Percentiles rank a stretch among this genome's conserved stretches.
phyloP scores from a whole-genome alignment of 169 alveolate species.

The Cytauxzoon felis region DNA sequence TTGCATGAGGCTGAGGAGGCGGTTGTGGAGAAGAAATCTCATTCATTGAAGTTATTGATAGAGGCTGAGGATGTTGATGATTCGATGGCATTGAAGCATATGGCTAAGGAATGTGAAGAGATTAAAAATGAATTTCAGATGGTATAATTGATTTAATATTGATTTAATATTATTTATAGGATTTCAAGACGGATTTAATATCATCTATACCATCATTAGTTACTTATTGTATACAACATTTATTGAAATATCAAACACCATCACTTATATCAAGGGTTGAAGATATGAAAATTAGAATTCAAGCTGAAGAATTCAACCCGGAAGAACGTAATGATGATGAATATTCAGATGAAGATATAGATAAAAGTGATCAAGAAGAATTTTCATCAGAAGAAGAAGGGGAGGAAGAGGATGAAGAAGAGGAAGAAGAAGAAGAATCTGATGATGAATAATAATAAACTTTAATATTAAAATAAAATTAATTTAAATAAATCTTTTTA shows the following conservation, averaged over 20 bases:
- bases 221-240: conserved; percentile 51
- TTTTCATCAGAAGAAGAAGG: conserved; percentile 13
- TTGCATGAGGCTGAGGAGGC: conserved; percentile 70
- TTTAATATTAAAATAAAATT: not conserved
- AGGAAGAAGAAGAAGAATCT: not conserved
- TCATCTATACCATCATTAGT: conserved; percentile 60
- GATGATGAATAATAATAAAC: not conserved
- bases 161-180: conserved; percentile 2
- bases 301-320: conserved; percentile 36
- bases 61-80: conserved; percentile 67
- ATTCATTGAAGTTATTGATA: conserved; percentile 40
- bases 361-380: too few species aligned
- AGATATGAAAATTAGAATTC: conserved; percentile 41
- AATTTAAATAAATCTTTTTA: not conserved
- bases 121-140: conserved; percentile 34
- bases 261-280: conserved; percentile 31
- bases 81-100: conserved; percentile 56
- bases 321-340: conserved; percentile 16
- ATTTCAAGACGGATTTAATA: conserved; percentile 37
- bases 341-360: conserved; percentile 4
- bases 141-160: not conserved
- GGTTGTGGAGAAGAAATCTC: conserved; percentile 7
- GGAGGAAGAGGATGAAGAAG: conserved; percentile 12
- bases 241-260: conserved; percentile 43
- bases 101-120: conserved; percentile 33